phyloP scores from a whole-genome alignment of 495 filamentous ascomycete species.

The Aspergillus indologenus region DNA sequence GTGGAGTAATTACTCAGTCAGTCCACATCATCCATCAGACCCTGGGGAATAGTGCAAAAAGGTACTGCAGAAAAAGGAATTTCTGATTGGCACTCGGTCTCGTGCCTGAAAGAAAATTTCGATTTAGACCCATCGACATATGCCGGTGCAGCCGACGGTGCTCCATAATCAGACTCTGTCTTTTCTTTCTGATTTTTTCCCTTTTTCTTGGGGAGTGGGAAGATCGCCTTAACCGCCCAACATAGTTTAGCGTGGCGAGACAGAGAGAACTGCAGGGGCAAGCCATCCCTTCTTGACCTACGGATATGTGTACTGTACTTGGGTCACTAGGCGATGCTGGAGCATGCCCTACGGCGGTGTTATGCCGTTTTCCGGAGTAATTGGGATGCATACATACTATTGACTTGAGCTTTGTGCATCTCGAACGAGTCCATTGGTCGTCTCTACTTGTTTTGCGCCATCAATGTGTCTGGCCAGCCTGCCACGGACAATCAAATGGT shows the following conservation, averaged over 20 bases:
- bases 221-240: neutral
- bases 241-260: neutral
- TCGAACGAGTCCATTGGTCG: too few relatives aligned
- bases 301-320: too few relatives aligned
- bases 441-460: too few relatives aligned
- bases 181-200: neutral
- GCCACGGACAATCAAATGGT: neutral
- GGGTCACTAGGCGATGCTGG: neutral
- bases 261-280: neutral
- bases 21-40: neutral
- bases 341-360: neutral
- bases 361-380: neutral
- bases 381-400: neutral
- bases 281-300: neutral
- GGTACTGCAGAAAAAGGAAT: neutral
- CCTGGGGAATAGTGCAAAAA: neutral
- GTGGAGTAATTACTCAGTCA: neutral
- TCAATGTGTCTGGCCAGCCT: too few relatives aligned
- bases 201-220: neutral
- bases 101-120: slow-evolving; percentile 3
- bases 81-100: neutral
- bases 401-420: too few relatives aligned
- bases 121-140: neutral
- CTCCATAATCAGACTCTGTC: neutral
- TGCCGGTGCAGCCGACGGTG: slow-evolving; percentile 9